Evolutionary conservation across 129 eudicot genomes (phyloP), one percentile per base, ranked within the genome.

Genomic region (Lactuca sativa): DNA sequence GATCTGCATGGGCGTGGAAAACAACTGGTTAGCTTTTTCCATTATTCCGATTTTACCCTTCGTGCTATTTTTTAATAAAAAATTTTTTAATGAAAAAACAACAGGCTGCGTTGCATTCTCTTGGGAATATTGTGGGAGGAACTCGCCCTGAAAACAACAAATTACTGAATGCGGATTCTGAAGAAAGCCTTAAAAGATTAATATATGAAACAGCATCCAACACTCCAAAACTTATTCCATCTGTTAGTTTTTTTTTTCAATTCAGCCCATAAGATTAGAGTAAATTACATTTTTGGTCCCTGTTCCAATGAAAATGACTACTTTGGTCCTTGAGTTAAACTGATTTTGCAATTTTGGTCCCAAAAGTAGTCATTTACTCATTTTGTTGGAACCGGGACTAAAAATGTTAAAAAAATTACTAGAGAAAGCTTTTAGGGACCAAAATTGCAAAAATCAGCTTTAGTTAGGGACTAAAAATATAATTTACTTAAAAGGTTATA

Each of bases 31-130:
- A 69, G 66, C 25, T 53, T 38, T 51, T 51, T 11, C 2, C 44
- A 56, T 12, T 41, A 10, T 68, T 32, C 41, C 12, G 6, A 18
- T 53, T 74, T 25, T 34, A 16, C 59, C 52, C 61, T 34, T 65
- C 33, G 2, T 21, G 72, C 74, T 69, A 14, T 25, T 75, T 62
- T 30, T 13, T 64, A 7, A 38, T 25, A n/a, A 43, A 62, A 48
- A 71, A 68, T 55, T 25, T 62, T 6, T 25, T 33, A n/a, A 47
- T 43, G 55, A 57, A 77, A 21, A 62, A 63, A 47, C 68, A 47
- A 71, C 88, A 93, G 98, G 98, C 98, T 60, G 96, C 90, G 30
- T 73, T 93, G 82, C 95, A 93, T 82, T 83, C 98, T 73, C 92
- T 93, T 54, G 98, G 81, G 64, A 89, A 83, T 72, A 85, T 93